Base-by-base conservation (phyloP, 2,329 filamentous ascomycete species). In the Rhynchosporium agropyri region DNA sequence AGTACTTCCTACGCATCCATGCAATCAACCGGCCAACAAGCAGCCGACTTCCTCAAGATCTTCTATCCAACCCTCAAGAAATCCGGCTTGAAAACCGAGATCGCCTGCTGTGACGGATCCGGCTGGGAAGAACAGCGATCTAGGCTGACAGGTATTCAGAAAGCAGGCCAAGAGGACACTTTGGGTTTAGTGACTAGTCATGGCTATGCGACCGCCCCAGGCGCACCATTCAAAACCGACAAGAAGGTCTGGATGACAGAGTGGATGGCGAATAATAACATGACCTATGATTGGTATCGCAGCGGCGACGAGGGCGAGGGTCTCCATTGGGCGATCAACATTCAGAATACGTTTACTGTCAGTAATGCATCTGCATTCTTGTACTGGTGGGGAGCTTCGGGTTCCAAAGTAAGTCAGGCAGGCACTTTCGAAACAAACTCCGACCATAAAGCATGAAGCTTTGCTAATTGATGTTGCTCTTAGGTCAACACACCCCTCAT, bases 221-320 rank as follows among this genome's bases (percentile, higher is more conserved):
- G 67, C 60, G 75, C 74, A 1, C 68, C 77, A 0, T 76, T 83
- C 63, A 74, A 74, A 65, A 80, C 78, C 1, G 74, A 68, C 15
- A 70, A 75, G 57, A 75, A 76, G 20, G 77, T 79, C 51, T 85
- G 83, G 83, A 76, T 82, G 65, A 82, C 81, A 3, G 83, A 85
- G 69, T 78, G 76, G 56, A 79, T 83, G 66, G 72, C 83, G 33
- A 78, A 79, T 59, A 77, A 77, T 9, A 71, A 66, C 2, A 80
- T 76, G 73, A 76, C 73, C 3, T 79, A 79, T 2, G 73, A 76
- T 3, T 85, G 81, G 81, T 83, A 81, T 66, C 1, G 75, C 70
- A 54, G 38, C 62, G 81, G 82, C 49, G 79, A 77, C 3, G 70
- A 75, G 0, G 79, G 79, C 48, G 83, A 85, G 63, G 83, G 83